Evolutionary conservation across 306 rosid species (phyloP), one percentile per base, ranked within the genome.

Genomic region (Dalbergia oliveri): DNA sequence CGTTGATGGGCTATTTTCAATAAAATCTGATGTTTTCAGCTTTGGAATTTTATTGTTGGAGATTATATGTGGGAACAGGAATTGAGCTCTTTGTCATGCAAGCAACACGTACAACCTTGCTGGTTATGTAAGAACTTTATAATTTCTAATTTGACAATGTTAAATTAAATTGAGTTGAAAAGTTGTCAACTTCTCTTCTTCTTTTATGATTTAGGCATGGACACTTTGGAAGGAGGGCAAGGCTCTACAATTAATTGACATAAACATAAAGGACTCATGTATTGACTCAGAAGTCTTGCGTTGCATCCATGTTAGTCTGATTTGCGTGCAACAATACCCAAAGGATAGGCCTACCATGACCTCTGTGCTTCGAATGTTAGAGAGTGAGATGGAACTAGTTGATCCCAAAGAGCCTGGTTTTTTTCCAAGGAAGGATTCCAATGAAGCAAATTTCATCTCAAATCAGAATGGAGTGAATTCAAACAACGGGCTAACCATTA

Each of bases 221-320:
- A 69, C 9, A 58, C 16, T 83, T 8, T 89, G 88, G 93, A 88
- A 75, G 21, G 88, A 79, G 56, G 85, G 82, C 0, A 75, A 74
- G 2, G 77, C 84, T 3, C 7, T 79, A 56, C 83, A 83, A 11
- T 62, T 89, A 19, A 50, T 89, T 10, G 87, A 89, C 23, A 39
- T 63, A 69, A 73, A 47, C 69, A 31, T 91, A 0, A 76, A 69
- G 39, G 76, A 79, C 0, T 84, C 87, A 0, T 66, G 68, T 13
- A 11, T 19, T 16, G 43, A 4, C 1, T 53, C 86, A 7, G 85
- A 89, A 13, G 85, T 81, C 5, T 1, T 88, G 57, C 88, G 85
- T 1, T 89, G 92, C 81, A 63, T 91, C 19, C 90, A 84, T 37
- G 53, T 89, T 14, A 66, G 96, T 77, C 83, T 89, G 4, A 63